Evolutionary conservation across 495 filamentous ascomycete species (phyloP).

Genomic region (Symbiotaphrina buchneri): DNA sequence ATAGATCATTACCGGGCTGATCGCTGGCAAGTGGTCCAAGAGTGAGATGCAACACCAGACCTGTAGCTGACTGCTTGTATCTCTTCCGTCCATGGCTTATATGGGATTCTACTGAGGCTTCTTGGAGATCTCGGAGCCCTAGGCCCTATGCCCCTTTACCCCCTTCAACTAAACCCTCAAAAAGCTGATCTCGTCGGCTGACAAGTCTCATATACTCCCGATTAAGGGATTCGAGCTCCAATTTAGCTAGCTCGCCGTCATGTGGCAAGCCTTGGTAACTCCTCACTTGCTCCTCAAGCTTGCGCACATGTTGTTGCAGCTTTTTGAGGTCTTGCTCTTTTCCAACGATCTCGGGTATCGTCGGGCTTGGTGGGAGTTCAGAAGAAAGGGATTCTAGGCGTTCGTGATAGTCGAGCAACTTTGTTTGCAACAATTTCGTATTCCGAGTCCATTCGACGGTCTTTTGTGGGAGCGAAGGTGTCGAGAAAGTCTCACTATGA

Average conservation of each 20-base stretch:
- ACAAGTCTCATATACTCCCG: slow-evolving; percentile 32
- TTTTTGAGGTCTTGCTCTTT: slow-evolving; percentile 29
- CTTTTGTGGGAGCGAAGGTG: slow-evolving; percentile 25
- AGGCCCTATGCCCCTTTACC: background rate
- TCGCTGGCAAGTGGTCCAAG: too few species aligned
- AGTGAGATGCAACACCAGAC: too few species aligned
- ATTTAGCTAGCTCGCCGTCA: slow-evolving; percentile 39
- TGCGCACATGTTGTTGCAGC: slow-evolving; percentile 24
- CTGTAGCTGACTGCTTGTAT: too few species aligned
- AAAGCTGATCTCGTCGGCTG: slow-evolving; percentile 38
- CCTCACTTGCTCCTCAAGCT: slow-evolving; percentile 30
- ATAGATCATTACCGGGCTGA: too few species aligned
- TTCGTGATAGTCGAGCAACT: slow-evolving; percentile 34
- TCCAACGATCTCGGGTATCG: slow-evolving; percentile 21
- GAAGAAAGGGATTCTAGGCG: slow-evolving; percentile 16
- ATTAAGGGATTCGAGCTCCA: slow-evolving; percentile 39
- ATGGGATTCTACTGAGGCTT: too few species aligned
- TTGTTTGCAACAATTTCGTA: slow-evolving; percentile 31
- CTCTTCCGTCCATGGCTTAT: too few species aligned
- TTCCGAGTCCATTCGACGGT: slow-evolving; percentile 38
- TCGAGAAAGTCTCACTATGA: slow-evolving; percentile 10
- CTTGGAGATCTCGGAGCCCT: too few species aligned
- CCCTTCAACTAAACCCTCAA: slow-evolving; percentile 26
- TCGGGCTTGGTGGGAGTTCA: slow-evolving; percentile 13
- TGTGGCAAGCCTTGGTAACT: slow-evolving; percentile 47